These are phyloP conservation scores for Trapa bicornis DNA, from an alignment of 345 rosid genomes.

Conservation along the genomic window DNA sequence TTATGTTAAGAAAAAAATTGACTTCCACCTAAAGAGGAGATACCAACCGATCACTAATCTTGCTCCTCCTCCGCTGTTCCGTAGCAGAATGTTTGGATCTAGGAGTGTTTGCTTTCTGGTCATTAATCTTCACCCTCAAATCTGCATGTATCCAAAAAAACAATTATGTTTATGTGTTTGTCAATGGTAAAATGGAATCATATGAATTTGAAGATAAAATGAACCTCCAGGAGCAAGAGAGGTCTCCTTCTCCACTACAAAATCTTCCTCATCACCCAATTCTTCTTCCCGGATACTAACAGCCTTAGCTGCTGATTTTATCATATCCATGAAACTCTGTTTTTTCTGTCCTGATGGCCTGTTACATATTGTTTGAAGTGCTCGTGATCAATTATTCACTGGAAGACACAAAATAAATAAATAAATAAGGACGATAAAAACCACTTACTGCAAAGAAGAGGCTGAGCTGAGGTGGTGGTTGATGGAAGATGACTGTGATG, in stretches of 20 bases:
- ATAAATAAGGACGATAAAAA: conserved; percentile 5
- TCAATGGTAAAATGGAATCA: background rate
- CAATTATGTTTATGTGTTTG: background rate
- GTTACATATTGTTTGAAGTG: conserved; percentile 4
- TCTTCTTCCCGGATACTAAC: conserved; percentile 40
- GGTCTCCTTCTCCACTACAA: conserved; percentile 54
- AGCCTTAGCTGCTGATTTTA: conserved; percentile 55
- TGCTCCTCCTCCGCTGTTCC: conserved; percentile 94
- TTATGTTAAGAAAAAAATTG: background rate
- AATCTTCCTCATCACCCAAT: conserved; percentile 66
- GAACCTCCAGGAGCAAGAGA: conserved; percentile 48
- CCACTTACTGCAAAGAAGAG: conserved; percentile 61
- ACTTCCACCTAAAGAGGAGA: background rate
- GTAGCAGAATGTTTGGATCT: conserved; percentile 98
- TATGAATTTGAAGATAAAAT: background rate
- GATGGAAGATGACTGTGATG: conserved; percentile 43
- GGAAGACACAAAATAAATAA: background rate
- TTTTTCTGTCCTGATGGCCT: conserved; percentile 52
- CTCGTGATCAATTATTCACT: background rate
- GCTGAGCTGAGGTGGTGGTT: conserved; percentile 43
- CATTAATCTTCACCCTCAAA: conserved; percentile 49
- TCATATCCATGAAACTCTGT: conserved; percentile 88
- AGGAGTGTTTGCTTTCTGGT: conserved; percentile 78
- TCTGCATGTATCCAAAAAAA: conserved; percentile 24
- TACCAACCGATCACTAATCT: conserved; percentile 80